These are phyloP conservation scores for Borovskyia barvae DNA, from an alignment of 208 protist genomes.

Conservation along the genomic window DNA sequence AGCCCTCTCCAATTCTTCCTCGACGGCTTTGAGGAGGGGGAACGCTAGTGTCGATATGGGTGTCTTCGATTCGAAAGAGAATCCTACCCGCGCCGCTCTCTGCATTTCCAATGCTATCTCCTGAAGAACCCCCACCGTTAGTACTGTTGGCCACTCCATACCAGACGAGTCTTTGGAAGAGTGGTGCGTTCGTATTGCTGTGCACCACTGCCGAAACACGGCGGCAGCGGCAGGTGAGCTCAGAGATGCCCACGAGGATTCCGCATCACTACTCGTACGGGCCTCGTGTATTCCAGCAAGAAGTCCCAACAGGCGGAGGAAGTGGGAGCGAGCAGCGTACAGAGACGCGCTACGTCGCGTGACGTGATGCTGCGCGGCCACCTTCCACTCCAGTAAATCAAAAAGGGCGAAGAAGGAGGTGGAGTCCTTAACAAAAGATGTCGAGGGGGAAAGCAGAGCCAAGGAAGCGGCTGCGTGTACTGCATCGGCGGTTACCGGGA, in stretches of 20 bases:
- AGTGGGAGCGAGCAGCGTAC: constrained; percentile 37
- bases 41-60: no score
- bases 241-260: neutral
- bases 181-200: neutral
- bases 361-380: constrained; percentile 14
- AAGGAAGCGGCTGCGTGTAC: constrained; percentile 44
- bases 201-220: constrained; percentile 11
- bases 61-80: no score
- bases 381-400: constrained; percentile 29
- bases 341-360: constrained; percentile 6
- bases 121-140: constrained; percentile 14
- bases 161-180: neutral
- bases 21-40: no score
- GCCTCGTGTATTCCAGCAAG: constrained; percentile 18
- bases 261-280: neutral
- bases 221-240: constrained; percentile 6
- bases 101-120: constrained; percentile 12
- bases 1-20: no score
- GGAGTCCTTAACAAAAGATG: neutral
- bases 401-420: constrained; percentile 10
- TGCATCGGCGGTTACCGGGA: constrained; percentile 27
- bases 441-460: constrained; percentile 16
- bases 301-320: constrained; percentile 38
- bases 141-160: neutral
- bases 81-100: neutral